Base-by-base conservation (phyloP, 192 early-diverging fungal genomes). In the Coemansia sp. region DNA sequence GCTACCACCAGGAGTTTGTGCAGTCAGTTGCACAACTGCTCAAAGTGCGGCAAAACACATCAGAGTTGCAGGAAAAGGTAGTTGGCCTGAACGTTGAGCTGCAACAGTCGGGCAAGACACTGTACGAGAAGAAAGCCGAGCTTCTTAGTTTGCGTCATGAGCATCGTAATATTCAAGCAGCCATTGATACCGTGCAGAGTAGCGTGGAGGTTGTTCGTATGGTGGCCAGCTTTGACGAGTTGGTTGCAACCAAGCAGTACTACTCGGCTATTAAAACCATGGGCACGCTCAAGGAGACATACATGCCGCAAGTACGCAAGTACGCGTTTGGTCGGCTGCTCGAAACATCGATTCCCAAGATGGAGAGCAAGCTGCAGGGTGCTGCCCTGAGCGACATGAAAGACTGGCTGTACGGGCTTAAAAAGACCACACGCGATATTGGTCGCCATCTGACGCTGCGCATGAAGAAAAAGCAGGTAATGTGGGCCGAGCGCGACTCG, bases 1-100 rank as follows among this genome's bases (percentile, higher is more conserved):
- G 87, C 72, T 91, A 99, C 74, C 96, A 96, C 73, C 91, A 97
- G 83, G 95, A 73, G 60, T 79, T 76, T 59, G 70, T 81, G n/a
- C 72, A 95, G 64, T 90, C 92, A 0, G 93, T 99, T 4, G 96
- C 96, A 53, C 93, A 98, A 66, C 85, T 99, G 25, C 83, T 99
- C 48, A 95, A 96, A 82, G 95, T 99, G 17, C 85, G 96, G 20
- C 85, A 89, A 65, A 93, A 89, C 42, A 91, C 97, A 0, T 85
- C 88, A 0, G 84, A 87, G 48, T 82, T 98, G 42, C 94, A 93
- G 62, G 82, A 86, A 60, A 92, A 93, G 65, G 89, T 99, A 42
- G 80, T 88, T 7, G 86, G 86, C 23, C 86, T 99, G 28, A 98
- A 98, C 68, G 71, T 81, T 3, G 87, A 95, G 61, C 78, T 98